Evolutionary conservation across 768 basidiomycete genomes (phyloP).

Genomic region (Leucocoprinus birnbaumii): DNA sequence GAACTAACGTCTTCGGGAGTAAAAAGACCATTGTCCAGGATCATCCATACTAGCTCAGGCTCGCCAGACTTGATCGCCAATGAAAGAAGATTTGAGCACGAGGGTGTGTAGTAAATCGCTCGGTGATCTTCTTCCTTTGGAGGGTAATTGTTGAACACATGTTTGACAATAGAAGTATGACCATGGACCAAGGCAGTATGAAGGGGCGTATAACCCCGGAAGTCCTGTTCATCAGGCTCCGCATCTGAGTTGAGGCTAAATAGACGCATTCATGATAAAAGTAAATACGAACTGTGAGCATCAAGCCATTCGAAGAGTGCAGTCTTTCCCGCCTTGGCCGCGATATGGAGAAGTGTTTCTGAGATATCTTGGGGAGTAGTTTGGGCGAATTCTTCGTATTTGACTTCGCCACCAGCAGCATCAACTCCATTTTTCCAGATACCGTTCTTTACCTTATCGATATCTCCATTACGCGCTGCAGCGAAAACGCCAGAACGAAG

Average conservation of each 20-base stretch:
- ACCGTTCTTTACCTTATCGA: slow-evolving; percentile 48
- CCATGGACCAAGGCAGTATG: no score
- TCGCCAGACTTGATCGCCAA: slow-evolving; percentile 59
- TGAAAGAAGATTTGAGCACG: slow-evolving; percentile 43
- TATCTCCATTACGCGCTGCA: no score
- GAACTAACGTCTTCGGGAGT: slow-evolving; percentile 44
- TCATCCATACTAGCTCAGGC: slow-evolving; percentile 61
- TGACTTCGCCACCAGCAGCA: slow-evolving; percentile 69
- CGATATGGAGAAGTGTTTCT: slow-evolving; percentile 73
- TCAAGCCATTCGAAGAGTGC: slow-evolving; percentile 68
- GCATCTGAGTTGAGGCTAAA: no score
- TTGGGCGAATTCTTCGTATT: slow-evolving; percentile 50
- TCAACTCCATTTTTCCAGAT: slow-evolving; percentile 72
- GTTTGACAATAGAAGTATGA: no score
- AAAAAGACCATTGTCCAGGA: slow-evolving; percentile 58
- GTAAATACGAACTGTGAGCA: slow-evolving; percentile 53
- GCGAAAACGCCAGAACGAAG: no score
- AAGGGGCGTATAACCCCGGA: no score
- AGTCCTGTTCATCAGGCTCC: slow-evolving; percentile 36
- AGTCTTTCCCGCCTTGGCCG: slow-evolving; percentile 48
- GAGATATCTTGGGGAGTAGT: slow-evolving; percentile 45
- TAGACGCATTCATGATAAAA: no score
- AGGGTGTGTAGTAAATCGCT: slow-evolving; percentile 43
- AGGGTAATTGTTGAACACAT: no score
- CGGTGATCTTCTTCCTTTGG: no score